phyloP scores from a whole-genome alignment of 78 protist genomes.

The slime mould (Dictyostelium discoideum) region DNA sequence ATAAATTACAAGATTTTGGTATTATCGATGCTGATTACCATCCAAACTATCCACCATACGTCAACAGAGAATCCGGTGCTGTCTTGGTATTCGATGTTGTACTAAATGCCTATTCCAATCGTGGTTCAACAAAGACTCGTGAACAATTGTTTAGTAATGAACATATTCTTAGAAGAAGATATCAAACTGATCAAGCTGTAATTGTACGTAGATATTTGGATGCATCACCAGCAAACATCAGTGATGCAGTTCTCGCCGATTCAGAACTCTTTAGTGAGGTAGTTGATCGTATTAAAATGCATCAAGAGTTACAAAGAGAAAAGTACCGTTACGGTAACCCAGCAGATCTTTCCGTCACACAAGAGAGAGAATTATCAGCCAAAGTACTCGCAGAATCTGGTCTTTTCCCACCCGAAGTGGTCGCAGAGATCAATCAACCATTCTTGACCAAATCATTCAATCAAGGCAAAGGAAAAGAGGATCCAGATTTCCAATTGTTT shows the following conservation, averaged over 20 bases:
- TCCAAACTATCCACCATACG: constrained; percentile 1
- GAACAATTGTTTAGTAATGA: not conserved
- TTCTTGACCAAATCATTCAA: not conserved
- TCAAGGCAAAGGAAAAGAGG: not conserved
- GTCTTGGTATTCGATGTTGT: not conserved
- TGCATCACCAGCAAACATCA: not conserved
- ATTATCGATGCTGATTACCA: not conserved
- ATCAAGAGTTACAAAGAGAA: not conserved
- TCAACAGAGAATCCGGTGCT: not conserved
- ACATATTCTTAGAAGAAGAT: not conserved
- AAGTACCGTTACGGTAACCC: not conserved
- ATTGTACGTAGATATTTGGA: not conserved
- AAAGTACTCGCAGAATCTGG: not conserved
- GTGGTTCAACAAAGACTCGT: not conserved
- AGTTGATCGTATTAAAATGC: not conserved
- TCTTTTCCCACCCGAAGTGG: not conserved
- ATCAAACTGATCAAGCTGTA: not conserved
- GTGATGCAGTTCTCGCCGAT: not conserved
- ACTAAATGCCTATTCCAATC: not conserved
- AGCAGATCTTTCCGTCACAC: not conserved
- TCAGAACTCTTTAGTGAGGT: not conserved
- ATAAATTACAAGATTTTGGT: not conserved
- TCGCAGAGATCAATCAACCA: not conserved
- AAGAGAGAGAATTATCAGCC: not conserved
- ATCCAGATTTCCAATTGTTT: not conserved